phyloP scores from a whole-genome alignment of 495 filamentous ascomycete species.

The Aeminium ludgeri region DNA sequence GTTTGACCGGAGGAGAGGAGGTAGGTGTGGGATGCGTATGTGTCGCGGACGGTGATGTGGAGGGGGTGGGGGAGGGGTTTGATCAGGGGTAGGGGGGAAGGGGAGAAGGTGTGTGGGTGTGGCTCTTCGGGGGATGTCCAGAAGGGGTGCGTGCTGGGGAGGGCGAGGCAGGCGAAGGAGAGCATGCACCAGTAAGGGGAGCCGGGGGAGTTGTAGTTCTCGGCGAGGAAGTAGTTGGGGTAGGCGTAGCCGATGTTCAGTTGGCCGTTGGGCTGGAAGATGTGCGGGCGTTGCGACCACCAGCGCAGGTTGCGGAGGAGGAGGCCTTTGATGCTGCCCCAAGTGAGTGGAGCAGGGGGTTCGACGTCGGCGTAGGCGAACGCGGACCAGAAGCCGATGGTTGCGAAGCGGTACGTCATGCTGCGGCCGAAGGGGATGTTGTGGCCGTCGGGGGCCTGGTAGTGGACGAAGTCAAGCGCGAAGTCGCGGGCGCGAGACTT shows the following conservation, averaged over 20 bases:
- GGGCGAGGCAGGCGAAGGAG: constrained; percentile 53
- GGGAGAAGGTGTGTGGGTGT: constrained; percentile 31
- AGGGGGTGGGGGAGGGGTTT: constrained; percentile 46
- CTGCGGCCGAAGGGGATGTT: constrained; percentile 61
- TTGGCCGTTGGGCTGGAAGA: constrained; percentile 56
- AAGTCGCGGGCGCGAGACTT: constrained; percentile 44
- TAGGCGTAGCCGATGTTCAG: constrained; percentile 64
- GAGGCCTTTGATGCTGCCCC: constrained; percentile 63
- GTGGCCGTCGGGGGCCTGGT: constrained; percentile 50
- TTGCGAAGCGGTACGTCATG: constrained; percentile 64
- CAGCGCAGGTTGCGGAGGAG: constrained; percentile 56
- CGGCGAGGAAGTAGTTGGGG: constrained; percentile 60
- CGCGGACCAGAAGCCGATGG: constrained; percentile 68
- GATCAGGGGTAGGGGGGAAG: constrained; percentile 30
- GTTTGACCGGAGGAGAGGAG: constrained; percentile 58
- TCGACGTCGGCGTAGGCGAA: constrained; percentile 58
- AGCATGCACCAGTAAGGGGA: constrained; percentile 62
- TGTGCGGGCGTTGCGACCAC: constrained; percentile 58
- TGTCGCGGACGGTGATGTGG: constrained; percentile 44
- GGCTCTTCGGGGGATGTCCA: constrained; percentile 50
- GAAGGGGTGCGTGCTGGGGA: constrained; percentile 53
- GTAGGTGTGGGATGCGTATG: constrained; percentile 54
- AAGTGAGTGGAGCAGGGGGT: constrained; percentile 49
- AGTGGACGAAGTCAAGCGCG: constrained; percentile 55
- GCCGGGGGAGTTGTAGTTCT: constrained; percentile 68